Conservation (phyloP, 768 basidiomycete genomes). For the Phallus indusiatus region DNA sequence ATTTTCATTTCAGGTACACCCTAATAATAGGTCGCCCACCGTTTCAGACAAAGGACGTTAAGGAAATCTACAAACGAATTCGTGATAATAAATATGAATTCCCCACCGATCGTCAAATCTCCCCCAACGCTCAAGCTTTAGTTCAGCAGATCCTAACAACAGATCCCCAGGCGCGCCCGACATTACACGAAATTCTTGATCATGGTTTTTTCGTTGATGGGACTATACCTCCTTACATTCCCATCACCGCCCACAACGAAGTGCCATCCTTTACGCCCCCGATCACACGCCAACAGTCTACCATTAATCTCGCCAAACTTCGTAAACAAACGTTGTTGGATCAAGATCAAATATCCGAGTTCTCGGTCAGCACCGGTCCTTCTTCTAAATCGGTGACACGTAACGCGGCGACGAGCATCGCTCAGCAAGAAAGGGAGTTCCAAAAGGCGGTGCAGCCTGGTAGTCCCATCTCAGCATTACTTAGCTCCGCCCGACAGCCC, state of each 20-base stretch:
- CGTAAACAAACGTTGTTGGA: conserved; percentile 56
- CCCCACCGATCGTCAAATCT: conserved; percentile 66
- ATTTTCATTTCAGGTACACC: conserved; percentile 65
- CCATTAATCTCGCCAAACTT: conserved; percentile 61
- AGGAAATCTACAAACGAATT: conserved; percentile 93
- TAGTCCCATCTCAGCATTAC: conserved; percentile 84
- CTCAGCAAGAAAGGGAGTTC: conserved; percentile 92
- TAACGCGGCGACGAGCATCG: conserved; percentile 33
- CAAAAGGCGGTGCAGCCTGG: conserved; percentile 92
- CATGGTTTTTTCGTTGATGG: conserved; percentile 80
- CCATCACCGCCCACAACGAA: conserved; percentile 63
- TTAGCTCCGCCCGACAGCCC: conserved; percentile 84
- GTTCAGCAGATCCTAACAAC: conserved; percentile 80
- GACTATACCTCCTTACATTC: conserved; percentile 72
- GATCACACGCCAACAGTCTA: conserved; percentile 49
- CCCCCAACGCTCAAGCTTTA: conserved; percentile 62
- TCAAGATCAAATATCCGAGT: conserved; percentile 39
- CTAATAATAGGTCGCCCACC: conserved; percentile 91
- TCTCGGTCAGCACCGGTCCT: conserved; percentile 22
- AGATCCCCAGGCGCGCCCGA: conserved; percentile 73
- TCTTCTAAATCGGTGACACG: conserved; percentile 1
- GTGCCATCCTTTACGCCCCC: conserved; percentile 65
- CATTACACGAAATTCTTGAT: conserved; percentile 74
- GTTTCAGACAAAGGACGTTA: conserved; percentile 98
- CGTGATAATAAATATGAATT: conserved; percentile 91